Conservation (phyloP, 2,329 filamentous ascomycete genomes). For the Beauveria australis region DNA sequence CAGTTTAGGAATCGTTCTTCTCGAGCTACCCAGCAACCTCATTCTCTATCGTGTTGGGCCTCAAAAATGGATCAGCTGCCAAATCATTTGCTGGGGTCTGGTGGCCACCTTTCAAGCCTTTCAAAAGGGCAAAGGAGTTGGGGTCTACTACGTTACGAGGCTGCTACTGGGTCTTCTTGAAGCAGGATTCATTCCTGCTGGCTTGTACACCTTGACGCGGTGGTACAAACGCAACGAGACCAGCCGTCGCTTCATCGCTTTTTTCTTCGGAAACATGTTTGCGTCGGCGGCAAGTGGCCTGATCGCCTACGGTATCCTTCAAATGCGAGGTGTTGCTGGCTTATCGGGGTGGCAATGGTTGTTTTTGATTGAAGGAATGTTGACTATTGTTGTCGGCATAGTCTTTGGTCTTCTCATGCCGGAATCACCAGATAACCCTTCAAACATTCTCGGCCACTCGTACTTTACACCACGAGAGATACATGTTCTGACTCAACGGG, state of each 20-base stretch:
- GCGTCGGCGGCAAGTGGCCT: constrained; percentile 29
- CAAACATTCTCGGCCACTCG: constrained; percentile 9
- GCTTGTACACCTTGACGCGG: constrained; percentile 35
- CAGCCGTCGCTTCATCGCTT: constrained; percentile 23
- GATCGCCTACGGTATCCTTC: constrained; percentile 31
- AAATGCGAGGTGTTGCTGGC: constrained; percentile 17
- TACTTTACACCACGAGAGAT: constrained; percentile 12
- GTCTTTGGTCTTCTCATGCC: constrained; percentile 17
- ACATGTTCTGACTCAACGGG: constrained; percentile 7
- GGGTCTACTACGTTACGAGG: constrained; percentile 10
- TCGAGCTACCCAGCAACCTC: constrained; percentile 34
- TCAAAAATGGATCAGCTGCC: constrained; percentile 29
- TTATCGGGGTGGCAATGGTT: constrained; percentile 37
- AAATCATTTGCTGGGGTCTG: constrained; percentile 25
- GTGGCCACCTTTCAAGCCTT: constrained; percentile 24
- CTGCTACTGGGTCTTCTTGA: constrained; percentile 18
- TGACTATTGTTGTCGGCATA: constrained; percentile 24
- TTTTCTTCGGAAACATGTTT: background rate
- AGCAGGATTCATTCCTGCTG: constrained; percentile 38
- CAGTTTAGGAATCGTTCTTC: constrained; percentile 34
- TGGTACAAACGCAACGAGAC: constrained; percentile 39
- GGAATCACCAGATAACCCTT: constrained; percentile 3
- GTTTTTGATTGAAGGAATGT: constrained; percentile 25
- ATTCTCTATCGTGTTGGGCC: constrained; percentile 35
- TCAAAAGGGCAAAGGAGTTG: constrained; percentile 16